Conservation (phyloP, 2,329 filamentous ascomycete genomes). For the Microascus cirrosus region DNA sequence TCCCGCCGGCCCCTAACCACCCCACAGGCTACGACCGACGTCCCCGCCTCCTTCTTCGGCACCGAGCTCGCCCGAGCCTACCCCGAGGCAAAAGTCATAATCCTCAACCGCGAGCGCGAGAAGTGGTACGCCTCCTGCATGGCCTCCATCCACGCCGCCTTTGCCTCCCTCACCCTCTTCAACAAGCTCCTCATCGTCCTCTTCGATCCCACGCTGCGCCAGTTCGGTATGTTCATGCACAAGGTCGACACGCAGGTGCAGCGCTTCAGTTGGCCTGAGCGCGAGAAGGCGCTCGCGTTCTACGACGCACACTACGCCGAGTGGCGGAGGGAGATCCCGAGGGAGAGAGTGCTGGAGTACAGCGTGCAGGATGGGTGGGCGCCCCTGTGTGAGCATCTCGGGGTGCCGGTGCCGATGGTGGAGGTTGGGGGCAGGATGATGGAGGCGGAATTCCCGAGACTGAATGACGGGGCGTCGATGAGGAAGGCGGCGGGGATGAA, state of each 20-base stretch:
- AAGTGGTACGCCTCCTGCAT: slow-evolving; percentile 22
- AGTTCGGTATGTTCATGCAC: slow-evolving; percentile 16
- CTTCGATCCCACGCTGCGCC: slow-evolving; percentile 18
- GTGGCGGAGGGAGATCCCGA: slow-evolving; percentile 20
- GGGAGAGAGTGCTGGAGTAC: slow-evolving; percentile 24
- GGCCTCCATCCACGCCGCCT: slow-evolving; percentile 11
- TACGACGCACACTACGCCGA: slow-evolving; percentile 24
- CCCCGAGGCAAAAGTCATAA: slow-evolving; percentile 25
- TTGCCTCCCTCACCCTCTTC: slow-evolving; percentile 6
- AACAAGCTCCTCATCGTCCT: slow-evolving; percentile 11
- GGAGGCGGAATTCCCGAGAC: slow-evolving; percentile 10
- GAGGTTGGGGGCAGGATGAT: slow-evolving; percentile 9
- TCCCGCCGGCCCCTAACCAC: slow-evolving; percentile 9
- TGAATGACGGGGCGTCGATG: slow-evolving; percentile 11
- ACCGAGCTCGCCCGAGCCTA: slow-evolving; percentile 21
- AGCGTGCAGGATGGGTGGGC: slow-evolving; percentile 25
- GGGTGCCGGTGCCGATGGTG: slow-evolving; percentile 20
- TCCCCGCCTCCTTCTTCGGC: slow-evolving; percentile 43
- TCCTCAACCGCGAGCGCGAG: slow-evolving; percentile 26
- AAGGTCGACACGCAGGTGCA: slow-evolving; percentile 11
- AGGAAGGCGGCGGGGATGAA: slow-evolving; percentile 3
- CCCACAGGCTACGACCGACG: slow-evolving; percentile 41
- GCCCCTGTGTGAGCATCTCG: slow-evolving; percentile 27
- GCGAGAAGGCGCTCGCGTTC: slow-evolving; percentile 23
- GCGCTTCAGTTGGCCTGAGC: slow-evolving; percentile 15